Percentiles rank a stretch among this genome's conserved stretches.
Evolutionary conservation across 345 rosid species (phyloP).

Genomic region (Pelargonium nanum): DNA sequence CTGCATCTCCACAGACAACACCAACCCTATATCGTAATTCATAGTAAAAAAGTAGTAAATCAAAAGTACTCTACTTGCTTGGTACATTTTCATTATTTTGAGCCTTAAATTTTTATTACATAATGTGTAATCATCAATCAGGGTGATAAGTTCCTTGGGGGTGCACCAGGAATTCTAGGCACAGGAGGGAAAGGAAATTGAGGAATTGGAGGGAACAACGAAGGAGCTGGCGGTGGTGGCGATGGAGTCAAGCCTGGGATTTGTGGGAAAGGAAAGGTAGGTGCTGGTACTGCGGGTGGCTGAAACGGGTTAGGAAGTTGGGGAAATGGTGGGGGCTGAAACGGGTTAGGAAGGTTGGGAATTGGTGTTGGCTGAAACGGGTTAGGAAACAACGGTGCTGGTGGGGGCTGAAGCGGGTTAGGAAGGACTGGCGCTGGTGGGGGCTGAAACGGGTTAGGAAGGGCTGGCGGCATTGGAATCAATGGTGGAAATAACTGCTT

Average conservation of each 20-base stretch:
- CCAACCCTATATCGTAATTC: too few relatives aligned
- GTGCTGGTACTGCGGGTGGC: constrained; percentile 29
- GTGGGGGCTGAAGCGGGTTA: constrained; percentile 19
- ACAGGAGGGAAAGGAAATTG: constrained; percentile 25
- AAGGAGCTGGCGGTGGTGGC: constrained; percentile 27
- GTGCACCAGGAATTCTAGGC: constrained; percentile 28
- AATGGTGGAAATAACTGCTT: constrained; percentile 14
- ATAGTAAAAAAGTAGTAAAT: too few relatives aligned
- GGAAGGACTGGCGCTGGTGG: constrained; percentile 22
- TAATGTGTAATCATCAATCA: constrained; percentile 5
- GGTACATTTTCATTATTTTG: too few relatives aligned
- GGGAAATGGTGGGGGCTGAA: constrained; percentile 10
- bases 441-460: constrained; percentile 27
- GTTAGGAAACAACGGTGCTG: constrained; percentile 34
- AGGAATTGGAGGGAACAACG: too few relatives aligned
- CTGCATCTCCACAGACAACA: too few relatives aligned
- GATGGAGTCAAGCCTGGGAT: constrained; percentile 31
- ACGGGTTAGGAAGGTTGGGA: constrained; percentile 8
- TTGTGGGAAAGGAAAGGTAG: constrained; percentile 34
- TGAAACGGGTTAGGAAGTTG: constrained; percentile 18
- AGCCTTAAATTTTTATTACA: too few relatives aligned
- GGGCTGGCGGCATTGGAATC: constrained; percentile 37
- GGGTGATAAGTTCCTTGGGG: constrained; percentile 26
- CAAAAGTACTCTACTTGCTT: too few relatives aligned
- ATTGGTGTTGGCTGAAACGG: constrained; percentile 7